Conservation (phyloP, 495 filamentous ascomycete species). For the Pyronema omphalodes region DNA sequence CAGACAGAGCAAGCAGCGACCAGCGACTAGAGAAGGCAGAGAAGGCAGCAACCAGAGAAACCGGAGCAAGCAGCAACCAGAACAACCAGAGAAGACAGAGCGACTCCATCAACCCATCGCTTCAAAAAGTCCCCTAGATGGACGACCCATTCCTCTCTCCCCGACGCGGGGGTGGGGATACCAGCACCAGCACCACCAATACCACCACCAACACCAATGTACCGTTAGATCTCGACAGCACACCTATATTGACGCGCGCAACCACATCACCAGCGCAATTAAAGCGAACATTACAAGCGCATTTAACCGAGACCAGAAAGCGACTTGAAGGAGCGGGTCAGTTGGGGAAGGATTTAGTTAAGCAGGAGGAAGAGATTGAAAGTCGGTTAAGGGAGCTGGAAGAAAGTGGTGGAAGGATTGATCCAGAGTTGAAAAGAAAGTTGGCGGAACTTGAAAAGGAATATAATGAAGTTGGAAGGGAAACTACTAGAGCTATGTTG, state of each 20-base stretch:
- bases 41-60: no score
- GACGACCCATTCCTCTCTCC: no score
- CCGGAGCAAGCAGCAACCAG: no score
- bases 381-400: slow-evolving; percentile 73
- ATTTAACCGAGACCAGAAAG: slow-evolving; percentile 76
- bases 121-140: no score
- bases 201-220: no score
- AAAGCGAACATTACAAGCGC: slow-evolving; percentile 73
- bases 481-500: slow-evolving; percentile 75
- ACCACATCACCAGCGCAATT: slow-evolving; percentile 66
- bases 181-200: no score
- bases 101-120: no score
- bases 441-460: slow-evolving; percentile 78
- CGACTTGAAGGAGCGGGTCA: slow-evolving; percentile 79
- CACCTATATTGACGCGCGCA: slow-evolving; percentile 55
- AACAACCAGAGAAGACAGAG: no score
- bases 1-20: no score
- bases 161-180: no score
- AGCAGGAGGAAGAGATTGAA: slow-evolving; percentile 62
- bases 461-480: slow-evolving; percentile 83
- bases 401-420: slow-evolving; percentile 60
- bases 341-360: slow-evolving; percentile 64
- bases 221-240: slow-evolving; percentile 42
- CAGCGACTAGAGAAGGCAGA: no score
- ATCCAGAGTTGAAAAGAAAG: slow-evolving; percentile 63